Base-by-base conservation (phyloP, 139 green algal species). In the Marvania coccoides region DNA sequence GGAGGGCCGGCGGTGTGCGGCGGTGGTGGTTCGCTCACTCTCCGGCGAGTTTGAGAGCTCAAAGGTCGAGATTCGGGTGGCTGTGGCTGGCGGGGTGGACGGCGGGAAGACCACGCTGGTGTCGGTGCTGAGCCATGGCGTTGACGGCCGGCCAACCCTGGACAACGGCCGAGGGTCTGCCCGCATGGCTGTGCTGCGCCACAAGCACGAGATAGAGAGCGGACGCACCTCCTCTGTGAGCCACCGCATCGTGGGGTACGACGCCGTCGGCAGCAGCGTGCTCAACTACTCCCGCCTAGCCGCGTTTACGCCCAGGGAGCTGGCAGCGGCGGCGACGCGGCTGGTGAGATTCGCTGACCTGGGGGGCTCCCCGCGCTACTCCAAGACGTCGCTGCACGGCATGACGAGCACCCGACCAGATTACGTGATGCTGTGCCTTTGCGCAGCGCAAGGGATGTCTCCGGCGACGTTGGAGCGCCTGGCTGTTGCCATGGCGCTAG, bases 151-250 rank as follows among this genome's bases (percentile, higher is more conserved):
- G 39, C 85, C 88, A 10, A 37, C 80, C 51, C 84, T 96, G 64
- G 88, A 95, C 75, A 86, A 91, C 31, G 85, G 89, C 3, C 64
- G 77, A 1, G 88, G 89, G 47, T 65, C 67, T 13, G 87, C 86
- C 15, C 83, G 88, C 57, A 88, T 88, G 73, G 66, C 58, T n/a
- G 85, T 95, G 39, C 74, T 91, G 9, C n/a, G 15, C n/a, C 88
- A 93, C 78, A 92, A 92, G 82, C 89, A 96, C 42, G 89, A 96
- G 73, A 87, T 94, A 7, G 77, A 91, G 80, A 85, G 69, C n/a
- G 88, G 87, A 0, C 81, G 86, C 60, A 94, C 87, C 6, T 85
- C 71, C 48, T 83, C 65, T 36, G 77, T 93, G 53, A 76, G 51
- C 29, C 76, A 88, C 63, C 73, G 81, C 59, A 67, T 89, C 34